Percentiles rank a stretch among this genome's conserved stretches.
These are phyloP conservation scores for Sugiyamaella grinbergsii DNA, from an alignment of 1,139 yeast genomes.

Conservation along the genomic window DNA sequence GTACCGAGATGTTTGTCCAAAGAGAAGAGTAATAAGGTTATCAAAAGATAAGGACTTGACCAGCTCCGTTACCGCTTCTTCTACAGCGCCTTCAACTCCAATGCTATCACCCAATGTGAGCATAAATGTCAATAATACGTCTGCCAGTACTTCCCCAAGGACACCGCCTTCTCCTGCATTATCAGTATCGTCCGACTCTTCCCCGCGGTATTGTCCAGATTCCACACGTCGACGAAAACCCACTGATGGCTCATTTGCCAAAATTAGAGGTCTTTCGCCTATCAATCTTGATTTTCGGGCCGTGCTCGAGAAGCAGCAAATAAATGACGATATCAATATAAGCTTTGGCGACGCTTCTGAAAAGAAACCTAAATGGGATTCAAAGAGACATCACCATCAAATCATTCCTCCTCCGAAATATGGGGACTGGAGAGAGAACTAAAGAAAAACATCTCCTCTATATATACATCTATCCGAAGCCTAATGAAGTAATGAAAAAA, in stretches of 20 bases:
- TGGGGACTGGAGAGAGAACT: background rate
- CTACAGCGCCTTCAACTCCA: conserved; percentile 5
- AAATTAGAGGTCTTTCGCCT: conserved; percentile 12
- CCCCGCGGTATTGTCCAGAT: conserved; percentile 7
- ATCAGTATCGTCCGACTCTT: conserved; percentile 9
- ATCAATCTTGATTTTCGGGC: conserved; percentile 18
- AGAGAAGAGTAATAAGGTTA: conserved; percentile 21
- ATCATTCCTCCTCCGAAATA: conserved; percentile 4
- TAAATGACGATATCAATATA: background rate
- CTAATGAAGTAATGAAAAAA: conserved; percentile 9
- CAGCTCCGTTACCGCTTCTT: background rate
- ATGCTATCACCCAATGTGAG: conserved; percentile 3
- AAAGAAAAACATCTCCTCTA: background rate
- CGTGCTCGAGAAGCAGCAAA: conserved; percentile 16
- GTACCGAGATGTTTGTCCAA: conserved; percentile 20
- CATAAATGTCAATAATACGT: too few species aligned
- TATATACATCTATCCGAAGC: background rate
- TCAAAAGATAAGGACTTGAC: conserved; percentile 2
- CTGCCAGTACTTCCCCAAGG: conserved; percentile 1
- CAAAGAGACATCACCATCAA: background rate
- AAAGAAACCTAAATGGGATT: conserved; percentile 12
- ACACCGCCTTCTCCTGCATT: conserved; percentile 16
- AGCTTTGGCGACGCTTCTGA: background rate
- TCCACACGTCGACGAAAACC: conserved; percentile 2
- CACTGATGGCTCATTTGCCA: conserved; percentile 2